Evolutionary conservation across 1,284 basidiomycete genomes (phyloP).

Genomic region (Violaceomyces palustris): DNA sequence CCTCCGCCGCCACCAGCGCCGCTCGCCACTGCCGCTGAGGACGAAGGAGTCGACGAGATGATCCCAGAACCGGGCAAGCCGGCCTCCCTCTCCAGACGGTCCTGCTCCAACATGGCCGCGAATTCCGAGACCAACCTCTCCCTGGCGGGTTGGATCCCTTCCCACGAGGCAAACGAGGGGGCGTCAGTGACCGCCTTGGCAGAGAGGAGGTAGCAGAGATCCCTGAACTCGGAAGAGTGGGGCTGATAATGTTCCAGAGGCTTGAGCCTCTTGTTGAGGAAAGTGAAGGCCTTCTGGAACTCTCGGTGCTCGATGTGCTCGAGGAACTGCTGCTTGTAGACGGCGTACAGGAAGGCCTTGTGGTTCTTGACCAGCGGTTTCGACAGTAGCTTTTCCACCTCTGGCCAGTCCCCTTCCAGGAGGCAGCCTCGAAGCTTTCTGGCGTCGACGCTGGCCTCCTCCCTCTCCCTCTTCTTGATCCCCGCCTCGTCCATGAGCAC

Average conservation of each 20-base stretch:
- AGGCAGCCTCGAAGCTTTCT: conserved; percentile 55
- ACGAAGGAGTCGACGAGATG: too few relatives aligned
- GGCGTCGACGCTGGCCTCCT: conserved; percentile 49
- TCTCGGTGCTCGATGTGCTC: conserved; percentile 57
- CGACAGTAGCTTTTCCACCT: conserved; percentile 53
- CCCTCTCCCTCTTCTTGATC: conserved; percentile 42
- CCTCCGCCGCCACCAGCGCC: too few relatives aligned
- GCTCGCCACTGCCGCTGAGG: too few relatives aligned
- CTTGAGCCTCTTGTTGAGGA: conserved; percentile 57
- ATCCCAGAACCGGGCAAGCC: conserved; percentile 22
- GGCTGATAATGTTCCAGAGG: conserved; percentile 58
- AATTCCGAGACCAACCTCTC: conserved; percentile 54
- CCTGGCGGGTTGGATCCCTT: conserved; percentile 54
- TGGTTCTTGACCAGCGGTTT: conserved; percentile 55
- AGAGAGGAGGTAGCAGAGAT: conserved; percentile 56
- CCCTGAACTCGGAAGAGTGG: conserved; percentile 56
- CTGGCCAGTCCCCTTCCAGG: conserved; percentile 56
- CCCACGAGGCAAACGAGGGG: conserved; percentile 56
- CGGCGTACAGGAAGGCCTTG: conserved; percentile 55
- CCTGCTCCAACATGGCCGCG: conserved; percentile 42
- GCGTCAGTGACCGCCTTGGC: conserved; percentile 56
- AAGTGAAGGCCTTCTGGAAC: conserved; percentile 56
- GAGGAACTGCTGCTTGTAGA: conserved; percentile 54
- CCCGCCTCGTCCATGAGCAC: conserved; percentile 54
- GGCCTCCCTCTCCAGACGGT: conserved; percentile 34